Evolutionary conservation across 441 rosid species (phyloP).

Genomic region (Adansonia rubrostipa): DNA sequence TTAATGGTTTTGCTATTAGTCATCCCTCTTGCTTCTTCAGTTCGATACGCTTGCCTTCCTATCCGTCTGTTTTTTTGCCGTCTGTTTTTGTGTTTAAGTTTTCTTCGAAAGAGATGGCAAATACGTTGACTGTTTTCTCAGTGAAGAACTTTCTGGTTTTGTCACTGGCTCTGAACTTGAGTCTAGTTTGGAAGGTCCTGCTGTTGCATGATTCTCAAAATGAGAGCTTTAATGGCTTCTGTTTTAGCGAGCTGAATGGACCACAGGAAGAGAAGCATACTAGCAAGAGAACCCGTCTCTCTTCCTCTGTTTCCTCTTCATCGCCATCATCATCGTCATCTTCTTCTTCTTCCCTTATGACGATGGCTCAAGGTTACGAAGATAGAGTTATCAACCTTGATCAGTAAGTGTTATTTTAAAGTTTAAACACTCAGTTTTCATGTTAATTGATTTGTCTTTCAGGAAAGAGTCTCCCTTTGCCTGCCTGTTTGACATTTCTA

Average conservation of each 20-base stretch:
- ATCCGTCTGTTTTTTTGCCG: not conserved
- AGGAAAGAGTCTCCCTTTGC: not conserved
- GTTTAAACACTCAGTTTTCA: not conserved
- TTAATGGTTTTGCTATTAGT: not conserved
- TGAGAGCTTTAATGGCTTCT: conserved; percentile 11
- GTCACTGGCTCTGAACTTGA: conserved; percentile 68
- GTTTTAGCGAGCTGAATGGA: conserved; percentile 1
- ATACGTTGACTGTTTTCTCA: conserved; percentile 44
- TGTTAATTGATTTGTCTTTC: not conserved
- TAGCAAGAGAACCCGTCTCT: conserved; percentile 22
- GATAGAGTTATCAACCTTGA: conserved; percentile 65
- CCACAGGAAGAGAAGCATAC: conserved; percentile 17
- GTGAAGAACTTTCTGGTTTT: conserved; percentile 58
- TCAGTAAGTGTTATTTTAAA: conserved; percentile 56
- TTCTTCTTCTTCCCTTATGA: conserved; percentile 26
- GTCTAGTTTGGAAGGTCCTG: conserved; percentile 52
- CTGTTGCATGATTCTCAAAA: conserved; percentile 33
- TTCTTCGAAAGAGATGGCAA: conserved; percentile 41
- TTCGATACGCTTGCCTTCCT: not conserved
- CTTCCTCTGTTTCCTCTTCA: conserved; percentile 25
- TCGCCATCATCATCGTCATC: conserved; percentile 14
- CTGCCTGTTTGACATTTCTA: not conserved
- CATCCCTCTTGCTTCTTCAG: not conserved
- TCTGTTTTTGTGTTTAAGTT: conserved; percentile 7
- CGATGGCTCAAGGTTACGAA: conserved; percentile 36